Base-by-base conservation (phyloP, 2,329 filamentous ascomycete species). In the Magnaporthales sp. region DNA sequence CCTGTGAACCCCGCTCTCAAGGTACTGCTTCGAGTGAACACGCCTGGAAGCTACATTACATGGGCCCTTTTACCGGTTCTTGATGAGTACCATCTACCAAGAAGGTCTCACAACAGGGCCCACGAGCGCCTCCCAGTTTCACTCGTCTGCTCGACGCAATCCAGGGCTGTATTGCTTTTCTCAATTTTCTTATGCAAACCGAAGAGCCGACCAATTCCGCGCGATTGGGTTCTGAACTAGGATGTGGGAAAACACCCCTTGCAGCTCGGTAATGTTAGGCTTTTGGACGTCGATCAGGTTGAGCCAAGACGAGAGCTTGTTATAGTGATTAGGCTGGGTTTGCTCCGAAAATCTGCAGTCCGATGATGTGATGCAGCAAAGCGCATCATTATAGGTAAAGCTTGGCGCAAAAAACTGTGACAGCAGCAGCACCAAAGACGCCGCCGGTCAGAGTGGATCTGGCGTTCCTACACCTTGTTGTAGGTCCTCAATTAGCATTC, bases 111-210 rank as follows among this genome's bases (percentile, higher is more conserved):
- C 64, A 60, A 27, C 15, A 26, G 24, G n/a, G 54, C n/a, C 56
- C 56, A 60, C 56, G 56, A 60, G 56, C 56, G 56, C 56, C 56
- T 60, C 24, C 24, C 56, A 56, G 64, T 66, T 66, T 66, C 64
- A 66, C 54, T 62, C 26, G 27, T 27, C 13, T 10, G 11, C 31
- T 13, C 15, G 11, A 32, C 9, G 61, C 30, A n/a, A 15, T 31
- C 3, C 60, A 62, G 27, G 61, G 61, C 13, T 60, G 29, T 64
- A 38, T 46, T 26, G 15, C 22, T 24, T 19, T 29, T 30, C 27
- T 46, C 29, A 29, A 3, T n/a, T 29, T 64, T 24, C 31, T 60
- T 24, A 24, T 26, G 62, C 30, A 63, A 11, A 24, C 24, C 13
- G 30, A 26, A 32, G 27, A 63, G 62, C 29, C 56, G 56, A 22